Percentiles rank a stretch among this genome's conserved stretches.
Conservation (phyloP, 352 stramenopile genomes). For the Globisporangium middletonii region DNA sequence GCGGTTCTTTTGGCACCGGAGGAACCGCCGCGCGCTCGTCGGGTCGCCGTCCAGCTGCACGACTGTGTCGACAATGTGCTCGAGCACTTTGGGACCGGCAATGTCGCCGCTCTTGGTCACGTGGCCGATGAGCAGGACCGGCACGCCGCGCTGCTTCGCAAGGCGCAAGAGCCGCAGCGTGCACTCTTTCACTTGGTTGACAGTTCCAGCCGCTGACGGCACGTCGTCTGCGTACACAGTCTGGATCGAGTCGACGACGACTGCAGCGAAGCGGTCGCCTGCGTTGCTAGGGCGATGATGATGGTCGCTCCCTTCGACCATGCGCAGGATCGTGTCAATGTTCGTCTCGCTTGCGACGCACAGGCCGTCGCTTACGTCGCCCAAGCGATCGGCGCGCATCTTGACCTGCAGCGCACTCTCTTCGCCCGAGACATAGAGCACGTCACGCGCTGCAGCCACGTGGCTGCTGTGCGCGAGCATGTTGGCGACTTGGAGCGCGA, state of each 20-base stretch:
- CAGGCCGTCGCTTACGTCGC: conserved; percentile 50
- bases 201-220: conserved; percentile 66
- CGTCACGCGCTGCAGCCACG: conserved; percentile 27
- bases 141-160: conserved; percentile 89
- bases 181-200: conserved; percentile 95
- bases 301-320: conserved; percentile 22
- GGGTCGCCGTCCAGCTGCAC: conserved; percentile 93
- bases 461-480: conserved; percentile 45
- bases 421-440: conserved; percentile 96
- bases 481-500: conserved; percentile 92
- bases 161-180: conserved; percentile 91
- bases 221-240: conserved; percentile 91
- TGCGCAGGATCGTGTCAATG: conserved; percentile 61
- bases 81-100: conserved; percentile 89
- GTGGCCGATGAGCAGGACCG: conserved; percentile 94
- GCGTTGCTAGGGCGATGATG: not conserved
- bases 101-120: conserved; percentile 97
- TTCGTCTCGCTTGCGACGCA: conserved; percentile 85
- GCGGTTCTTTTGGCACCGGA: conserved; percentile 94
- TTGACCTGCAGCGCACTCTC: conserved; percentile 96
- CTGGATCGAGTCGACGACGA: conserved; percentile 97
- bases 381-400: conserved; percentile 86
- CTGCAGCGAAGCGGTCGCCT: conserved; percentile 35
- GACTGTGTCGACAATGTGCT: conserved; percentile 94
- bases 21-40: conserved; percentile 78